Base-by-base conservation (phyloP, 768 basidiomycete genomes). In the Termitomyces sp. region DNA sequence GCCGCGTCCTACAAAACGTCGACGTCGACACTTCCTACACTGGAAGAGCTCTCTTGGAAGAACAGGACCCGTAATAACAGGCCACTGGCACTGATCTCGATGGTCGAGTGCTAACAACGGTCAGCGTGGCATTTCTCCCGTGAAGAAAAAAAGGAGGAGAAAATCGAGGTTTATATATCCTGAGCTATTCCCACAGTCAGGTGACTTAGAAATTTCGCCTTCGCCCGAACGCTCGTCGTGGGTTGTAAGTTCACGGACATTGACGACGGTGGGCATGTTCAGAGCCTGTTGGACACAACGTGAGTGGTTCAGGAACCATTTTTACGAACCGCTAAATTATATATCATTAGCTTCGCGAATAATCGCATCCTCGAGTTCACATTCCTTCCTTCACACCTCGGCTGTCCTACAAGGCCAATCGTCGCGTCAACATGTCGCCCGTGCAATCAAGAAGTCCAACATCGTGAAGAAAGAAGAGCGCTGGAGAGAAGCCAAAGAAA, bases 11-110 rank as follows among this genome's bases (percentile, higher is more conserved):
- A 32, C 58, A 51, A 48, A 56, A n/a, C 45, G 63, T 65, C 67
- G 61, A 58, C 69, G 80, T 76, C 82, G 79, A 83, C 83, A 84
- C 82, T 84, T 84, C 82, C 82, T 84, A 84, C 65, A 77, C 82
- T 83, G 82, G 73, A 69, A 53, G 59, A 24, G 48, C 72, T 14
- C 58, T 84, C 79, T 83, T 67, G 81, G 81, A 81, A 82, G 79
- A 70, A 70, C 76, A 82, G 80, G 73, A 81, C 77, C 77, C 69
- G 50, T 57, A 33, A 67, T 54, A 66, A 64, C 71, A 71, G 77
- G 76, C 82, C 79, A 79, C 83, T 84, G 82, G 82, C 82, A 84
- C 82, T 84, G 82, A 76, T 76, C 71, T 75, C 83, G 76, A 82
- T 70, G 81, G 83, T 84, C 59, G 72, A 69, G 66, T 57, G 67